Evolutionary conservation across 2,329 filamentous ascomycete species (phyloP), one percentile per base, ranked within the genome.

Genomic region (Purpureocillium takamizusanense): DNA sequence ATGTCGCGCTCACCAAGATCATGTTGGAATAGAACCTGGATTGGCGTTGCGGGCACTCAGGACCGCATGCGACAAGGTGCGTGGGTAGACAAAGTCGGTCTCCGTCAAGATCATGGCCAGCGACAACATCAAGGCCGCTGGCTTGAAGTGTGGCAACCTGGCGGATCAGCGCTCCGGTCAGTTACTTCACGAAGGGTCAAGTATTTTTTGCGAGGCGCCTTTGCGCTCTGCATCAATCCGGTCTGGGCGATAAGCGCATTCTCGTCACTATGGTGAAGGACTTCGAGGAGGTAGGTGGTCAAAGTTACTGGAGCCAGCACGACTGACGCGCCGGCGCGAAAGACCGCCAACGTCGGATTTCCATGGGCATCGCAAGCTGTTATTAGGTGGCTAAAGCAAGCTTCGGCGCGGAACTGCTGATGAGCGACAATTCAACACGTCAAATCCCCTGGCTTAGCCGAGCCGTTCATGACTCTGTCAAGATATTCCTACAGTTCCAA

Each of bases 301-400:
- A 76, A 76, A 4, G 74, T 78, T 3, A 83, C 79, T 2, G 79
- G 79, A 9, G 79, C 83, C 42, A 78, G 78, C 3, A 81, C 77
- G 2, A 82, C 82, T 44, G 78, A 82, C 44, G 78, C 75, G 0
- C 74, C 78, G 4, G 78, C 78, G 8, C 60, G 82, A 33, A 80
- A 78, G 48, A 74, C 73, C 36, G 78, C 78, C 1, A 77, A 82
- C 48, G 75, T 82, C 1, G 78, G 78, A 4, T 81, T 82, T 79
- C 77, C 4, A 81, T 82, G 78, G 78, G 78, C 6, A 70, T 81
- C 39, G 71, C 75, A 12, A n/a, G 82, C 78, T 0, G 78, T 81
- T 46, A 76, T 81, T 8, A 78, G 78, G 13, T 81, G 80, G 58
- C 78, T 82, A 50, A 25, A 25, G 21, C n/a, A 25, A 25, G 21